Base-by-base conservation (phyloP, 202 grass and related monocot species). In the Musa balbisiana region DNA sequence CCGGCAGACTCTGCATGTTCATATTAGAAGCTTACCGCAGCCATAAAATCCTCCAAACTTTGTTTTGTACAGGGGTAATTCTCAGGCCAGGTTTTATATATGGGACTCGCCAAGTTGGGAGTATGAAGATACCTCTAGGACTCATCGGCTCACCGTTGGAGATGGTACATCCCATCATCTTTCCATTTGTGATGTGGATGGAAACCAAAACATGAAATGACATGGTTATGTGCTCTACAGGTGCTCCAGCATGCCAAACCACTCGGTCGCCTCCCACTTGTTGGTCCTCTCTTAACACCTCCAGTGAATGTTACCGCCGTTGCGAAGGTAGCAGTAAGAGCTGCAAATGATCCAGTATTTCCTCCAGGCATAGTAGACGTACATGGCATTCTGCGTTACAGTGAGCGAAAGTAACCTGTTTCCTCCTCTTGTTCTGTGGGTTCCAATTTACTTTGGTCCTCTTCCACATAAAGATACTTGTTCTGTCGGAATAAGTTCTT, bases 311-410 rank as follows among this genome's bases (percentile, higher is more conserved):
- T 83, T 74, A 68, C 84, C 12, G 85, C 82, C 0, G 80, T 97
- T 73, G 90, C 86, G 8, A 93, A 84, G 76, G 90, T 93, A 6
- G 88, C 93, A 24, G 90, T 93, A 55, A 82, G 90, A 79, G 93
- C 93, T 59, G 93, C 90, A 1, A 91, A 76, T 24, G 90, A 97
- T 78, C 90, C 86, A 22, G 93, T 91, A 15, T 97, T 97, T 33
- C 93, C 93, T 74, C 93, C 93, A 20, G 90, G 93, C 54, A 89
- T 97, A 15, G 88, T 97, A 0, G 90, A 97, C 68, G 86, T 93
- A n/a, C 79, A 93, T 50, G 90, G 88, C n/a, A 93, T 97, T 78
- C 84, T 87, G 72, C 88, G 90, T 50, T 87, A 91, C 73, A 76
- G 88, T 33, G 82, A 83, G 29, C 93, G 85, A 71, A 93, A 91